These are phyloP conservation scores for Colletotrichum spaethianum DNA, from an alignment of 2,329 filamentous ascomycete genomes.

Conservation along the genomic window DNA sequence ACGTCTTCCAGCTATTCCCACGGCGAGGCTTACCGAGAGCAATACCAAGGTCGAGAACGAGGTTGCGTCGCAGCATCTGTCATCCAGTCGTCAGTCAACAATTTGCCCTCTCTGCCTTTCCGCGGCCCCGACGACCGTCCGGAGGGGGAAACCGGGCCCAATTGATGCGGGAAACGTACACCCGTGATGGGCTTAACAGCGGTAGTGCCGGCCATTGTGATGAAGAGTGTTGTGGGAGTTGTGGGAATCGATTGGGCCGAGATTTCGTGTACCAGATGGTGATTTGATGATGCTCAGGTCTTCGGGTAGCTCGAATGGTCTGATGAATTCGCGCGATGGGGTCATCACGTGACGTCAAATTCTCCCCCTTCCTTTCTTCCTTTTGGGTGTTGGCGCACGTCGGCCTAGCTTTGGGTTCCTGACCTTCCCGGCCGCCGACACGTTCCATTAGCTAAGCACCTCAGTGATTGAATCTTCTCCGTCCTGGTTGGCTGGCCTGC, in stretches of 20 bases:
- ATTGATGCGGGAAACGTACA: slow-evolving; percentile 63
- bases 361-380: slow-evolving; percentile 4
- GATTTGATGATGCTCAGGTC: slow-evolving; percentile 24
- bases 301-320: slow-evolving; percentile 34
- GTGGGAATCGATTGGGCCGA: slow-evolving; percentile 31
- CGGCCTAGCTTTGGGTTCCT: background rate
- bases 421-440: slow-evolving; percentile 3
- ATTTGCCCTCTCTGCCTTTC: background rate
- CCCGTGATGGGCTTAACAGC: slow-evolving; percentile 69
- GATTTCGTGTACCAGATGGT: slow-evolving; percentile 23
- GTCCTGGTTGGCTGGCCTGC: slow-evolving; percentile 10
- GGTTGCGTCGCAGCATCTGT: slow-evolving; percentile 73
- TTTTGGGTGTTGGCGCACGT: background rate
- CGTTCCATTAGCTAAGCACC: slow-evolving; percentile 25
- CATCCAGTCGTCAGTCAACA: slow-evolving; percentile 52
- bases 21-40: slow-evolving; percentile 64
- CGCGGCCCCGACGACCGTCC: slow-evolving; percentile 31
- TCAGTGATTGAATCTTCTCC: slow-evolving; percentile 8
- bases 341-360: slow-evolving; percentile 36
- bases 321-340: slow-evolving; percentile 38
- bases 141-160: slow-evolving; percentile 36
- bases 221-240: slow-evolving; percentile 25
- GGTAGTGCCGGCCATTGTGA: slow-evolving; percentile 61
- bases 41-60: slow-evolving; percentile 70
- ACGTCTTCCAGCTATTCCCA: background rate